These are phyloP conservation scores for Cicer chorassanicum DNA, from an alignment of 306 rosid genomes.

Conservation along the genomic window DNA sequence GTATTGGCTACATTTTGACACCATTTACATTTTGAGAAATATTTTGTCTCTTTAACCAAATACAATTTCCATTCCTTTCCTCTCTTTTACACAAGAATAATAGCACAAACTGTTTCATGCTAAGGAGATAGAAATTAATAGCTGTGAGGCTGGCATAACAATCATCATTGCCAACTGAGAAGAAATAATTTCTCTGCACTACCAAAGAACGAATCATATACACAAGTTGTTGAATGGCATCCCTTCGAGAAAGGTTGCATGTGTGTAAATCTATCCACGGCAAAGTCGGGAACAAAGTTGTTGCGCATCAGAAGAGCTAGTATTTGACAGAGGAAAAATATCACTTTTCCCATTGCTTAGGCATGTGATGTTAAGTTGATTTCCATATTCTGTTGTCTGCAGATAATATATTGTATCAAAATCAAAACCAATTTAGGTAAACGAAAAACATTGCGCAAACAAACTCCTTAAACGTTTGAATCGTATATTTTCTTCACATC, in stretches of 20 bases:
- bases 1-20: constrained; percentile 23
- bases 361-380: constrained; percentile 71
- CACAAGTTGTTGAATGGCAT: constrained; percentile 35
- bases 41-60: constrained; percentile 21
- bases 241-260: constrained; percentile 33
- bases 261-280: constrained; percentile 46
- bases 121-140: constrained; percentile 1
- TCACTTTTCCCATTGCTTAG: constrained; percentile 61
- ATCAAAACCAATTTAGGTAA: constrained; percentile 20
- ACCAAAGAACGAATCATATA: constrained; percentile 38
- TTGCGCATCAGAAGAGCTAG: constrained; percentile 46
- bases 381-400: constrained; percentile 60
- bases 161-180: constrained; percentile 15
- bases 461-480: constrained; percentile 12
- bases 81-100: constrained; percentile 36
- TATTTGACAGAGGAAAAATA: constrained; percentile 42
- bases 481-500: constrained; percentile 15
- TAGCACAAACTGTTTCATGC: constrained; percentile 25
- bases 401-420: constrained; percentile 40
- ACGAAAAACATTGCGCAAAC: not conserved
- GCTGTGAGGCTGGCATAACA: constrained; percentile 15
- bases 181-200: constrained; percentile 33
- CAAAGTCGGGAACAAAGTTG: constrained; percentile 65
- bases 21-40: constrained; percentile 23
- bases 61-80: constrained; percentile 31